Conservation (phyloP, 75 land plant genomes). For the Picea glauca region DNA sequence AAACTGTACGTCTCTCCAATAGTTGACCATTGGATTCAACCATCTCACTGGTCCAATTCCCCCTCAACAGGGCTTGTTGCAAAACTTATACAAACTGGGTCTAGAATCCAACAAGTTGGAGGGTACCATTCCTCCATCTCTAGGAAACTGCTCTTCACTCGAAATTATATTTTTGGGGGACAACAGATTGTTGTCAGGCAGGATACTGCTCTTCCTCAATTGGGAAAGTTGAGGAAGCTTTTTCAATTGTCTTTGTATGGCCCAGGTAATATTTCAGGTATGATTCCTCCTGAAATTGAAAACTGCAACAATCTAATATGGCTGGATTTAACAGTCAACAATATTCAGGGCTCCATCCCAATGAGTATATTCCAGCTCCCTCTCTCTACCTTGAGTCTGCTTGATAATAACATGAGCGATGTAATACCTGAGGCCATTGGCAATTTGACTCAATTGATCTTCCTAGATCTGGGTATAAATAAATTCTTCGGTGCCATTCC, state of each 20-base stretch:
- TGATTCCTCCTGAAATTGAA: too few species aligned
- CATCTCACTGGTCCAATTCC: neutral
- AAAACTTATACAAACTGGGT: too few species aligned
- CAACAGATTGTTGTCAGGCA: constrained; percentile 19
- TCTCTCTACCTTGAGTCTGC: too few species aligned
- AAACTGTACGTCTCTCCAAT: neutral
- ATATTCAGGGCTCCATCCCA: too few species aligned
- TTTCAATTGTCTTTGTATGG: neutral
- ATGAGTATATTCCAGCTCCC: too few species aligned
- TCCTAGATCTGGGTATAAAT: constrained; percentile 41
- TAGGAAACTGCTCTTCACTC: neutral
- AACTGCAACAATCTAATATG: too few species aligned
- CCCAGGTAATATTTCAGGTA: too few species aligned
- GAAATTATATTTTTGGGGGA: neutral
- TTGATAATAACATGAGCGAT: too few species aligned
- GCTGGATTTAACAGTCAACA: too few species aligned
- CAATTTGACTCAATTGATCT: constrained; percentile 16
- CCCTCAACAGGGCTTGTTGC: too few species aligned
- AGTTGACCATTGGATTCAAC: neutral
- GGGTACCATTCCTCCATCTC: neutral
- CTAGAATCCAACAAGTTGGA: too few species aligned
- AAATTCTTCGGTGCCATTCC: constrained; percentile 36
- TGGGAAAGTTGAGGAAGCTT: constrained; percentile 5
- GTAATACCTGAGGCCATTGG: too few species aligned
- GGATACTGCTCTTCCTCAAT: constrained; percentile 11